Evolutionary conservation across 2,329 filamentous ascomycete species (phyloP).

Genomic region (Pseudomassariella vexata): DNA sequence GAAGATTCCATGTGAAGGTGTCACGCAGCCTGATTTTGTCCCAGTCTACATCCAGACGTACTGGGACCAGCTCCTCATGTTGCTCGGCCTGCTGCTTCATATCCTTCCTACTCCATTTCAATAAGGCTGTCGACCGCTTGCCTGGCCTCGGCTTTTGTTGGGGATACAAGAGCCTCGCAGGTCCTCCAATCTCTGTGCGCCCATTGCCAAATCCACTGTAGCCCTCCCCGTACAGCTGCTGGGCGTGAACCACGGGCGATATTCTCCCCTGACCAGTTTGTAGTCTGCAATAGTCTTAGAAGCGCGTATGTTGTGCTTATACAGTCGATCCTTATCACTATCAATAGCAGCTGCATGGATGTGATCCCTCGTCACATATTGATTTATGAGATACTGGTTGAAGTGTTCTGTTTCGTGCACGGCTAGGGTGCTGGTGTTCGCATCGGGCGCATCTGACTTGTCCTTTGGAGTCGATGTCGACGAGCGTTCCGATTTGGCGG

Average conservation of each 20-base stretch:
- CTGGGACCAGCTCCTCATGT: conserved; percentile 83
- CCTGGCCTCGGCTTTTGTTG: conserved; percentile 69
- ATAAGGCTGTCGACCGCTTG: conserved; percentile 64
- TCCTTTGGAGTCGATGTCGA: conserved; percentile 24
- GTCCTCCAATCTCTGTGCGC: conserved; percentile 65
- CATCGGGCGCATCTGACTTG: conserved; percentile 24
- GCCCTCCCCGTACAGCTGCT: conserved; percentile 63
- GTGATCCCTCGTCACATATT: conserved; percentile 48
- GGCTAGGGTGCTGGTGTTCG: conserved; percentile 19
- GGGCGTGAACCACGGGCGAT: conserved; percentile 49
- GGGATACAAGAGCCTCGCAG: conserved; percentile 73
- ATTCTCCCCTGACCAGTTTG: conserved; percentile 50
- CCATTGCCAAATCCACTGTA: conserved; percentile 89
- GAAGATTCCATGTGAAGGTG: conserved; percentile 97
- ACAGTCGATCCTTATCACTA: conserved; percentile 45
- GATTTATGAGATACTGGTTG: conserved; percentile 47
- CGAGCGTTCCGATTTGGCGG: conserved; percentile 19
- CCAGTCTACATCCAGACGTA: conserved; percentile 89
- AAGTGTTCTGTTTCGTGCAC: conserved; percentile 52
- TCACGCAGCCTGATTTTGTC: conserved; percentile 94
- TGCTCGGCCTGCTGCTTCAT: conserved; percentile 82
- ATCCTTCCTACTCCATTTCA: conserved; percentile 75
- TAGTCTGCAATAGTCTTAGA: conserved; percentile 67
- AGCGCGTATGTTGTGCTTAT: conserved; percentile 56
- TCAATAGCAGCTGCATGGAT: conserved; percentile 47